Conservation (phyloP, 2,329 filamentous ascomycete species). For the Esteya vermicola region DNA sequence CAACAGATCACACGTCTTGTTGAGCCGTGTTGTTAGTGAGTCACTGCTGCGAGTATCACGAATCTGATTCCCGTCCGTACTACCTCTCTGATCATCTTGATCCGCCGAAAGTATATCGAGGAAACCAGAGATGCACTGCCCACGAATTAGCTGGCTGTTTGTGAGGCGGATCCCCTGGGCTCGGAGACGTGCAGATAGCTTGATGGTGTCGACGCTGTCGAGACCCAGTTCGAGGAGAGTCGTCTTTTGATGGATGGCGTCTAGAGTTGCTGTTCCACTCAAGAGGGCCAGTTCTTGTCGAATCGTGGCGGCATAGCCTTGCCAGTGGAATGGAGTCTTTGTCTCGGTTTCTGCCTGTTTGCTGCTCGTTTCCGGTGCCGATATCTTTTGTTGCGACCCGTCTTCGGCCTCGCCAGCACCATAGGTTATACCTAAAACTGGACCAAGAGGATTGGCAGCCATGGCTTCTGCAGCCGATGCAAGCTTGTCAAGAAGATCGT, state of each 20-base stretch:
- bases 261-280: constrained; percentile 34
- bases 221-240: constrained; percentile 72
- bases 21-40: too few species aligned
- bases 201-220: constrained; percentile 87
- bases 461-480: constrained; percentile 17
- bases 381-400: background rate
- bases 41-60: too few species aligned
- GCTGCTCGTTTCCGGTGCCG: background rate
- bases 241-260: constrained; percentile 39
- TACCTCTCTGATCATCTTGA: background rate
- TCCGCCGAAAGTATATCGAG: constrained; percentile 14
- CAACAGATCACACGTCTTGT: constrained; percentile 15
- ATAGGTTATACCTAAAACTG: background rate
- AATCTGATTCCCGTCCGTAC: too few species aligned
- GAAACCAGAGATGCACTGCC: constrained; percentile 53
- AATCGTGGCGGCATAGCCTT: constrained; percentile 32
- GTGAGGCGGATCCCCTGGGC: constrained; percentile 43
- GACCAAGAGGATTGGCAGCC: constrained; percentile 4
- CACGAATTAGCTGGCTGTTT: constrained; percentile 65
- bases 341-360: background rate
- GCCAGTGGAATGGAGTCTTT: constrained; percentile 41
- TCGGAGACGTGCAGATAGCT: constrained; percentile 59
- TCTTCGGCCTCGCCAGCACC: constrained; percentile 1
- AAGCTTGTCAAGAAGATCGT: constrained; percentile 27
- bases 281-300: constrained; percentile 50